Evolutionary conservation across 2,329 filamentous ascomycete species (phyloP).

Genomic region (Raffaelea albimanens): DNA sequence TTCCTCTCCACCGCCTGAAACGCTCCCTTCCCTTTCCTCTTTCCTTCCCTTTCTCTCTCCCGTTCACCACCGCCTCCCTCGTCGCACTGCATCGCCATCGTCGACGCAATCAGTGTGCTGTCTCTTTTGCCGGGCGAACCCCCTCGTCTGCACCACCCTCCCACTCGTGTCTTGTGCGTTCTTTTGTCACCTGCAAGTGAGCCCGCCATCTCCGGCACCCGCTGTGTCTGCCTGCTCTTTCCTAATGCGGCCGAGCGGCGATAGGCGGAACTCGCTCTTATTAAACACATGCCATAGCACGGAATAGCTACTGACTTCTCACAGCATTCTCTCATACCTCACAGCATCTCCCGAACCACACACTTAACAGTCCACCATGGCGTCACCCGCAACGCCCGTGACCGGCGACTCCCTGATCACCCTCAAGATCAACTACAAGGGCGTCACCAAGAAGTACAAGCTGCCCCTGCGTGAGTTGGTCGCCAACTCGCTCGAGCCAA

Average conservation of each 20-base stretch:
- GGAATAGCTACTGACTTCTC: background rate
- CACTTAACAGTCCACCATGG: conserved; percentile 14
- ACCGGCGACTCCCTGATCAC: conserved; percentile 65
- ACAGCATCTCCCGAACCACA: background rate
- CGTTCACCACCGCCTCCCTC: background rate
- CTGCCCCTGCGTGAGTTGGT: conserved; percentile 78
- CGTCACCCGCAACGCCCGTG: conserved; percentile 23
- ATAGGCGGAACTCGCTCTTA: no score
- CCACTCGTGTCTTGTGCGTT: no score
- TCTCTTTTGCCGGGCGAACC: no score
- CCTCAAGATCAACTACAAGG: conserved; percentile 75
- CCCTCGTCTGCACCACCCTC: no score
- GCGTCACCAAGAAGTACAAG: conserved; percentile 74
- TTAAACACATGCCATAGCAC: no score
- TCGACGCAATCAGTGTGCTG: background rate
- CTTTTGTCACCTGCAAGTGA: background rate
- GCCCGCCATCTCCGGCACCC: no score
- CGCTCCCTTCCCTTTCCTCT: background rate
- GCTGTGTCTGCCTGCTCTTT: no score
- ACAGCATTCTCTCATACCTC: background rate
- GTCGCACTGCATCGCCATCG: background rate
- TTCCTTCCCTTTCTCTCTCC: background rate
- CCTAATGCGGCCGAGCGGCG: no score
- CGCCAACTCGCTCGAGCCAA: conserved; percentile 63
- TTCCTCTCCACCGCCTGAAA: conserved; percentile 4